Conservation (phyloP, 2,329 filamentous ascomycete genomes). For the Curvularia sp. region DNA sequence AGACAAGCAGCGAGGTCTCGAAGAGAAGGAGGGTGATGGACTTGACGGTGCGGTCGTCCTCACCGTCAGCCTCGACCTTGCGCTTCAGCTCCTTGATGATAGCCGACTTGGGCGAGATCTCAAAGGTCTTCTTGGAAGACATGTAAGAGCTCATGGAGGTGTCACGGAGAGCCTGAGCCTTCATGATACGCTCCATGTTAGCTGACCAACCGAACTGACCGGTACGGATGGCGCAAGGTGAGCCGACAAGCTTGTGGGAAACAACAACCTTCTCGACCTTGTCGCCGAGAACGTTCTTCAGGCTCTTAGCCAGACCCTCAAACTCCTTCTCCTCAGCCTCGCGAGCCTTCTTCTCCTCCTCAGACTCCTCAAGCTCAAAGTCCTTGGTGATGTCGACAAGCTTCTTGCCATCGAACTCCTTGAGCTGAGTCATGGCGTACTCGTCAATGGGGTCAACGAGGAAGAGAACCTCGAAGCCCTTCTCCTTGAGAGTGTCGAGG, state of each 20-base stretch:
- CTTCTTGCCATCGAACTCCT: conserved; percentile 99
- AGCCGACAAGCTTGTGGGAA: conserved; percentile 92
- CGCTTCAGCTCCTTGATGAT: conserved; percentile 99
- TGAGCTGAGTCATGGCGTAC: conserved; percentile 99
- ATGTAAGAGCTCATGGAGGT: conserved; percentile 99
- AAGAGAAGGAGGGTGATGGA: conserved; percentile 98
- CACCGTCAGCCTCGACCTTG: conserved; percentile 97
- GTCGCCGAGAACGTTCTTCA: conserved; percentile 99
- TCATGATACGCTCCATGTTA: conserved; percentile 99
- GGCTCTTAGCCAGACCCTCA: conserved; percentile 90
- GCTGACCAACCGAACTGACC: conserved; percentile 99
- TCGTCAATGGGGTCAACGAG: conserved; percentile 98
- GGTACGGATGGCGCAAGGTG: conserved; percentile 98
- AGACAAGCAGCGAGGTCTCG: conserved; percentile 98
- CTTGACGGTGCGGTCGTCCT: conserved; percentile 99
- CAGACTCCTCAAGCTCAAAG: conserved; percentile 99
- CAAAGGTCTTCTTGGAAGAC: conserved; percentile 99
- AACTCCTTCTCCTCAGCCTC: conserved; percentile 99
- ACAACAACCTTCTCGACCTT: conserved; percentile 99
- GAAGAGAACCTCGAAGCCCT: conserved; percentile 99
- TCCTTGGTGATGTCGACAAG: conserved; percentile 99
- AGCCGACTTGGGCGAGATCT: conserved; percentile 98
- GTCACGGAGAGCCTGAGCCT: conserved; percentile 99
- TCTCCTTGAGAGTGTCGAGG: conserved; percentile 97
- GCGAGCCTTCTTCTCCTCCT: conserved; percentile 96